Conservation (phyloP, 805 yeast genomes). For the Candida yuanshanica region DNA sequence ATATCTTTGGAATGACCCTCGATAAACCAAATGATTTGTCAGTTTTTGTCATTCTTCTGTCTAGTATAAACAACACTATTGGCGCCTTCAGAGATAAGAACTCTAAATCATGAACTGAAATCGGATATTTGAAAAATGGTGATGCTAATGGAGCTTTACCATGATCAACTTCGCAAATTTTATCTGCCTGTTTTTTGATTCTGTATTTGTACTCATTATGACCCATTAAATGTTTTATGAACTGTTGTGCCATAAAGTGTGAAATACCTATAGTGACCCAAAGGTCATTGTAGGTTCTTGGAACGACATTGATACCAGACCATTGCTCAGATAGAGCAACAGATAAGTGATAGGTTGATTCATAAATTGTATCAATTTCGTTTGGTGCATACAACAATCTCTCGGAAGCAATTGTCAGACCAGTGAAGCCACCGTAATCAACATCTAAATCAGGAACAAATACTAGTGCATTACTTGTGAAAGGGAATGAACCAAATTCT, state of each 20-base stretch:
- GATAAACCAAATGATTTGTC: constrained; percentile 90
- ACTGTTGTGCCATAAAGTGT: constrained; percentile 72
- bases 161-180: constrained; percentile 66
- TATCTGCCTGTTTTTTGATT: constrained; percentile 58
- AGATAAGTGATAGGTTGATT: constrained; percentile 61
- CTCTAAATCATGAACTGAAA: constrained; percentile 52
- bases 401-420: constrained; percentile 58
- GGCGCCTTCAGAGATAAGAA: constrained; percentile 82
- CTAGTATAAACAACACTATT: constrained; percentile 74
- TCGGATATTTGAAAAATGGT: constrained; percentile 62
- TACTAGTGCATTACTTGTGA: constrained; percentile 70
- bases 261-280: constrained; percentile 91
- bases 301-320: constrained; percentile 89
- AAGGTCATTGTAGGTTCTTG: constrained; percentile 67
- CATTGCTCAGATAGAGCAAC: constrained; percentile 81
- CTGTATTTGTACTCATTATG: constrained; percentile 72
- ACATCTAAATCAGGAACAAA: constrained; percentile 57
- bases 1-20: constrained; percentile 85
- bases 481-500: constrained; percentile 92
- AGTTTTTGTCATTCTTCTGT: constrained; percentile 91
- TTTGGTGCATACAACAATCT: constrained; percentile 64
- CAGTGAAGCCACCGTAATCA: constrained; percentile 62
- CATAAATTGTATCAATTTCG: constrained; percentile 71
- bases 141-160: constrained; percentile 78
- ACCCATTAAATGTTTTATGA: constrained; percentile 70